Conservation (phyloP, 805 yeast species). For the Lipomyces anomalus region DNA sequence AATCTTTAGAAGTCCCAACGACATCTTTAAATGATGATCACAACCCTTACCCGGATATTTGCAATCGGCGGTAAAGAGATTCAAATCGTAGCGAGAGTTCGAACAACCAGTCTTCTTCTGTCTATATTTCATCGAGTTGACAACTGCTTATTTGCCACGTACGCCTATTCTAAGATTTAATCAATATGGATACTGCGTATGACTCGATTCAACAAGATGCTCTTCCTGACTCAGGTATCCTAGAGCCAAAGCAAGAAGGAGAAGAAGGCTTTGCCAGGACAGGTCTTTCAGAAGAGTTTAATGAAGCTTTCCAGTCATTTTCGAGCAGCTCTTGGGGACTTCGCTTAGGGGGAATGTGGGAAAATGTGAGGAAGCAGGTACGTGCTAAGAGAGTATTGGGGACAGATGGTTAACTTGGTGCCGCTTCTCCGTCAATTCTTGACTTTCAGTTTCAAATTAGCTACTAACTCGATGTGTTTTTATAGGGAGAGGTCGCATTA, state of each 20-base stretch:
- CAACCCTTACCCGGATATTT: no score
- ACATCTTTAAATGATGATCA: no score
- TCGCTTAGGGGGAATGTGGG: conserved; percentile 29
- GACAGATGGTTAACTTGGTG: background rate
- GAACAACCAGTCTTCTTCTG: no score
- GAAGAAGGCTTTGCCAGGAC: conserved; percentile 2
- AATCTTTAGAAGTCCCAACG: no score
- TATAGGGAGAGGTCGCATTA: conserved; percentile 26
- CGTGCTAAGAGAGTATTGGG: background rate
- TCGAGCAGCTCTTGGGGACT: conserved; percentile 22
- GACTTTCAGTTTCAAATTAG: background rate
- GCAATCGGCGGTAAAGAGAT: no score
- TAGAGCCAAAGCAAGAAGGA: no score
- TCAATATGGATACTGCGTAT: conserved; percentile 21
- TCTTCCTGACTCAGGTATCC: conserved; percentile 8
- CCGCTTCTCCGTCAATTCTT: background rate
- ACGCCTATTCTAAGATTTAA: no score
- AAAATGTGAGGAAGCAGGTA: conserved; percentile 29
- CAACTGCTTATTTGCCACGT: no score
- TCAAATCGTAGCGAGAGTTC: no score
- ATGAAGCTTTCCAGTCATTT: conserved; percentile 20
- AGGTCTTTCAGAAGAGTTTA: conserved; percentile 18
- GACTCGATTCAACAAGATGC: conserved; percentile 20
- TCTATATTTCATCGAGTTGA: no score
- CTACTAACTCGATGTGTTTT: background rate